A percentile compares a stretch with the other conserved stretches of the same genome.
Evolutionary conservation across 768 basidiomycete genomes (phyloP).

Genomic region (Gloeophyllum trabeum): DNA sequence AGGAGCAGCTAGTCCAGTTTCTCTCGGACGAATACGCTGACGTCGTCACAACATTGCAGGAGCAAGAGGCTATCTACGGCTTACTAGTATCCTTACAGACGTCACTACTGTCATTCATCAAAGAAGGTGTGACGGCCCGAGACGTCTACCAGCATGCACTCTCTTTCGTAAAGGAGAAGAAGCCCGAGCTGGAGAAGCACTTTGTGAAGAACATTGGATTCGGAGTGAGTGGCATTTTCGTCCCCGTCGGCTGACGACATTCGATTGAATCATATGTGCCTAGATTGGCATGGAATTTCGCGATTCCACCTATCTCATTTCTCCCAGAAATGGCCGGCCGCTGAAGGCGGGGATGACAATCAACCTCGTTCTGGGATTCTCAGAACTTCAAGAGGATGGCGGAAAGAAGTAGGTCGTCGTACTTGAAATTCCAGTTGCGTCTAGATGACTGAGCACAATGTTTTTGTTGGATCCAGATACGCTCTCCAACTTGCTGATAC

Average conservation of each 20-base stretch:
- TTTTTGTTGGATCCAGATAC: conserved; percentile 40
- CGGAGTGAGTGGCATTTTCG: conserved; percentile 48
- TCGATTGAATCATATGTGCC: neutral
- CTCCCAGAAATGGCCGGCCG: conserved; percentile 62
- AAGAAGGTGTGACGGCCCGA: conserved; percentile 63
- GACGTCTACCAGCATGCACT: conserved; percentile 78
- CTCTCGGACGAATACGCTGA: neutral
- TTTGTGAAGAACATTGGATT: conserved; percentile 89
- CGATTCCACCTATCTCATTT: conserved; percentile 76
- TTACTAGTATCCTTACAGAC: conserved; percentile 69
- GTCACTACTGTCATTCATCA: conserved; percentile 65
- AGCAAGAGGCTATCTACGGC: conserved; percentile 84
- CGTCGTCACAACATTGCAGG: conserved; percentile 31
- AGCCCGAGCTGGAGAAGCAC: conserved; percentile 70
- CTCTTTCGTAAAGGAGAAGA: conserved; percentile 61
- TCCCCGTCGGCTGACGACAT: neutral
- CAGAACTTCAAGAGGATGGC: conserved; percentile 64
- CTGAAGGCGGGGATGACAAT: conserved; percentile 78
- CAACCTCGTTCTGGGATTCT: conserved; percentile 77
- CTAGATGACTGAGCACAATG: neutral
- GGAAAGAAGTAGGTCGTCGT: conserved; percentile 55
- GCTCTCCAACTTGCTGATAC: conserved; percentile 85
- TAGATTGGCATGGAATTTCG: conserved; percentile 96
- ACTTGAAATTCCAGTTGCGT: neutral
- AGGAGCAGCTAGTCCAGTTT: conserved; percentile 8